Conservation (phyloP, 2,329 filamentous ascomycete species). For the Dothiorella sarmentorum region DNA sequence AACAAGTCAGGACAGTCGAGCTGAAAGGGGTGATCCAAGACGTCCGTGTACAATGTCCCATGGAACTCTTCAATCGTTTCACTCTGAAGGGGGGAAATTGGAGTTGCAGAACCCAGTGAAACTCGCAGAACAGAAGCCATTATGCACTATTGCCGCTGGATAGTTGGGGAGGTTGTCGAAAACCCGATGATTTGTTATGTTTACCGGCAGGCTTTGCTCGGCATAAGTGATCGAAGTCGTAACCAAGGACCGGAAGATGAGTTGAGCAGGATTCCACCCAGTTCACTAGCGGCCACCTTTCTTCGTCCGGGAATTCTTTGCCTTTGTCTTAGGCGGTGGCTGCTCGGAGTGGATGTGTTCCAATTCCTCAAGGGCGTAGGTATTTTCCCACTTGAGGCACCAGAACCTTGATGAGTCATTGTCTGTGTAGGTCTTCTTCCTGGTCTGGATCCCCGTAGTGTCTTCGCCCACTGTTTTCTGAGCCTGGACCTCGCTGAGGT, state of each 20-base stretch:
- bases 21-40: background rate
- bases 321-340: slow-evolving; percentile 44
- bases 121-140: background rate
- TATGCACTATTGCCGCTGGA: background rate
- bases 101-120: background rate
- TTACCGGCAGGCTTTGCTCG: too few species aligned
- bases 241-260: background rate
- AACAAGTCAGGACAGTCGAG: background rate
- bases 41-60: background rate
- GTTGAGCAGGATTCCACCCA: background rate
- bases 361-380: slow-evolving; percentile 54
- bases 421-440: slow-evolving; percentile 58
- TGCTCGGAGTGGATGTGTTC: slow-evolving; percentile 61
- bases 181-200: too few species aligned
- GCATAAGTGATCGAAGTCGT: too few species aligned
- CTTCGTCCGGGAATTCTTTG: slow-evolving; percentile 17
- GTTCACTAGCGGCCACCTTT: background rate
- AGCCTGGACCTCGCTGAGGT: slow-evolving; percentile 57
- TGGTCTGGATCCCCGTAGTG: slow-evolving; percentile 57
- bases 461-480: slow-evolving; percentile 50
- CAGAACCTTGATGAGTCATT: slow-evolving; percentile 53
- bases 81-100: background rate
- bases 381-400: slow-evolving; percentile 65
- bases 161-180: background rate
- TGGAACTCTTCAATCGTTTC: slow-evolving; percentile 1